Evolutionary conservation across 2,329 filamentous ascomycete genomes (phyloP).

Genomic region (Waltergamsia citrina): DNA sequence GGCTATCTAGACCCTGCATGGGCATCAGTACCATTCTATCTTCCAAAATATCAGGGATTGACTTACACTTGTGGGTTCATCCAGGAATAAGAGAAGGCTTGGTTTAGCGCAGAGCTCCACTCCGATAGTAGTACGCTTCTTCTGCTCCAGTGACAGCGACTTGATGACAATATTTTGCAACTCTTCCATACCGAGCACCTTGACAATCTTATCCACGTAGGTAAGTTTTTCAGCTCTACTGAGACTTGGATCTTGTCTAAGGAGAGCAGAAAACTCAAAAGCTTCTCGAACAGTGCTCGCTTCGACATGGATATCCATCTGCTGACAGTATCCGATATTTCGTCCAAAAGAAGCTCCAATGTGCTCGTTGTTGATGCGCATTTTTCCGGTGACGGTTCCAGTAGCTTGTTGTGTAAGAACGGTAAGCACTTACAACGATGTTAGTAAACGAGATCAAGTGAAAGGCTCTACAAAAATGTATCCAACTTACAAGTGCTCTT

Average conservation of each 20-base stretch:
- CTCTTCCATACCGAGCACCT: constrained; percentile 42
- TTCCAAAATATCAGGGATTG: too few species aligned
- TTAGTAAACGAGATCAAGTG: too few species aligned
- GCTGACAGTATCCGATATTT: constrained; percentile 72
- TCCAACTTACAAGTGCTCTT: constrained; percentile 35
- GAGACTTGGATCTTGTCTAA: constrained; percentile 60
- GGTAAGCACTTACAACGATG: too few species aligned
- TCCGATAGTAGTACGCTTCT: constrained; percentile 48
- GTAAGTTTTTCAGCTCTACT: constrained; percentile 59
- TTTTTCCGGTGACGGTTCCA: constrained; percentile 55
- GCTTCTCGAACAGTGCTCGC: constrained; percentile 70
- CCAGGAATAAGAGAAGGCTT: constrained; percentile 48
- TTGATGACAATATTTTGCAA: constrained; percentile 39
- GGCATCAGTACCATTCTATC: too few species aligned
- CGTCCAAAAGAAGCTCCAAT: constrained; percentile 40
- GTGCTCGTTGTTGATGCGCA: constrained; percentile 52
- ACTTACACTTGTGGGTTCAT: constrained; percentile 54
- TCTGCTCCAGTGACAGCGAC: constrained; percentile 41
- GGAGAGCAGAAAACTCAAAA: constrained; percentile 62
- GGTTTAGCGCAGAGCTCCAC: constrained; percentile 54
- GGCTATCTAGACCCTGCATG: constrained; percentile 61
- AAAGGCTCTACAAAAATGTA: too few species aligned
- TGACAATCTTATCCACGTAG: constrained; percentile 73
- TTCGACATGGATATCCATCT: constrained; percentile 69
- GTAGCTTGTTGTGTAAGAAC: constrained; percentile 37